Evolutionary conservation across 257 asterid genomes (phyloP).

Genomic region (Penstemon newberryi): DNA sequence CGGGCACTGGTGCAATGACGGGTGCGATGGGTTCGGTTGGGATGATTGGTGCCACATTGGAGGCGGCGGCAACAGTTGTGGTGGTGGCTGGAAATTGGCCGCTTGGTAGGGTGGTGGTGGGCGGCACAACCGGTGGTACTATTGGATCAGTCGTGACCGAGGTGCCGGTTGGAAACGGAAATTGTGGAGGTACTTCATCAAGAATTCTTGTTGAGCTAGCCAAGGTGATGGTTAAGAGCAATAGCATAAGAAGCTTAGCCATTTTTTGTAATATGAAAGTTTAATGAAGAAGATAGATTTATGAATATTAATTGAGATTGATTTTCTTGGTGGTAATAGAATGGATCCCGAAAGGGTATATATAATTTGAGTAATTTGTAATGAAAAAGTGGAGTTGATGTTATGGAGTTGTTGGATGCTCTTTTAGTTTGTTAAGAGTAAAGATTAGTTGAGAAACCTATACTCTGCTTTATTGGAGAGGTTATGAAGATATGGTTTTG

Average conservation of each 20-base stretch:
- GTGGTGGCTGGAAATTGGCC: constrained; percentile 32
- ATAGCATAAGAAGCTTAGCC: constrained; percentile 38
- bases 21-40: constrained; percentile 32
- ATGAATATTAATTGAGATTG: constrained; percentile 16
- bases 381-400: constrained; percentile 49
- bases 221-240: constrained; percentile 43
- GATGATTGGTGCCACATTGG: constrained; percentile 17
- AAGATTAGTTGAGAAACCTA: constrained; percentile 22
- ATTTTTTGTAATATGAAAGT: constrained; percentile 34
- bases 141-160: no score
- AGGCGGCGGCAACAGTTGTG: constrained; percentile 14
- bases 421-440: background rate
- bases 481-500: constrained; percentile 21
- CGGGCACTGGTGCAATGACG: constrained; percentile 28
- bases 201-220: constrained; percentile 51
- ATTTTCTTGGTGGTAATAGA: constrained; percentile 36
- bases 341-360: constrained; percentile 25
- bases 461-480: constrained; percentile 7
- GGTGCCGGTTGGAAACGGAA: constrained; percentile 29
- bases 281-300: constrained; percentile 4
- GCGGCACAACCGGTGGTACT: constrained; percentile 18
- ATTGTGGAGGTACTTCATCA: constrained; percentile 35
- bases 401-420: constrained; percentile 45
- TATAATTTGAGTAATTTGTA: constrained; percentile 29
- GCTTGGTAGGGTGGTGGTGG: constrained; percentile 30